Conservation (phyloP, 345 rosid genomes). For the Turnera subulata region DNA sequence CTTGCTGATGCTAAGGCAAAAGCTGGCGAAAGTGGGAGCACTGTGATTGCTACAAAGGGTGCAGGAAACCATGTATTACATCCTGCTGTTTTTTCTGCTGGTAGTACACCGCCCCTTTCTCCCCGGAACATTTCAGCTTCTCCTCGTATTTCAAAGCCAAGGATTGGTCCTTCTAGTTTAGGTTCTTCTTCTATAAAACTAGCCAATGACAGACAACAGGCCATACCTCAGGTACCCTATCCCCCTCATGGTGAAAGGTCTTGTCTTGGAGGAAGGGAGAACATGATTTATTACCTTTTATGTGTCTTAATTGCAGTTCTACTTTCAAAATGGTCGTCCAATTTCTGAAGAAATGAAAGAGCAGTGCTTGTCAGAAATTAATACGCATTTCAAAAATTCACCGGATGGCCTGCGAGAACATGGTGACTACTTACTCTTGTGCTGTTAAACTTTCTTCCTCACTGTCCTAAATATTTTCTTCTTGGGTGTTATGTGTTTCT, state of each 20-base stretch:
- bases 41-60: slow-evolving; percentile 51
- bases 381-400: slow-evolving; percentile 63
- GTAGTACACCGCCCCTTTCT: slow-evolving; percentile 95
- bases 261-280: not conserved
- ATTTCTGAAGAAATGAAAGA: slow-evolving; percentile 75
- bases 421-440: slow-evolving; percentile 35
- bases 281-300: not conserved
- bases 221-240: slow-evolving; percentile 79
- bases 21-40: slow-evolving; percentile 52
- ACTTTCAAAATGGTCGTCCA: slow-evolving; percentile 89
- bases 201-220: slow-evolving; percentile 67
- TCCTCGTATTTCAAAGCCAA: slow-evolving; percentile 71
- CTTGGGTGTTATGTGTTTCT: slow-evolving; percentile 20
- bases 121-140: slow-evolving; percentile 87
- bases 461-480: slow-evolving; percentile 4
- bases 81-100: slow-evolving; percentile 93
- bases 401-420: slow-evolving; percentile 64
- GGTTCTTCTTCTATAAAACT: slow-evolving; percentile 79
- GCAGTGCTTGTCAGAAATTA: slow-evolving; percentile 57
- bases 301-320: slow-evolving; percentile 60
- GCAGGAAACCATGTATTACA: slow-evolving; percentile 47
- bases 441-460: not conserved
- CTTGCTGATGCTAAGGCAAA: slow-evolving; percentile 78
- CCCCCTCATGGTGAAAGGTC: not conserved
- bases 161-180: slow-evolving; percentile 73